Percentiles rank a stretch among this genome's conserved stretches.
Evolutionary conservation across 805 yeast species (phyloP).

Genomic region (Myxozyma udenii): DNA sequence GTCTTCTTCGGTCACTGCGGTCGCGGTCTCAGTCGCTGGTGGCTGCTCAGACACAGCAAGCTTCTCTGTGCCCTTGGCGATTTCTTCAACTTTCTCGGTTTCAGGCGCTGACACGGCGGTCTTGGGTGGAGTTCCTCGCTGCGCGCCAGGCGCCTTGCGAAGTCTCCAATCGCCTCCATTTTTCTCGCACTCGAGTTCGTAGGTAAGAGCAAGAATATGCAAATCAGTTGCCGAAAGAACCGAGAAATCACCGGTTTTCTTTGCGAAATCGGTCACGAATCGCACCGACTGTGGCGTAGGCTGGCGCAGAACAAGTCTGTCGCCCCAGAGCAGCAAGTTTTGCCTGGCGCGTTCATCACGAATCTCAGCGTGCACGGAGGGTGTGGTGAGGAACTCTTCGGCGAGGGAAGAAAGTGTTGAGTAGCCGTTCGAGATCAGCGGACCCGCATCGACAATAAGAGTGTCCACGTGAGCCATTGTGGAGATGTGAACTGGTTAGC

Average conservation of each 20-base stretch:
- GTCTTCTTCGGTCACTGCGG: neutral
- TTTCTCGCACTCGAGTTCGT: constrained; percentile 74
- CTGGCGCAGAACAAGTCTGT: constrained; percentile 61
- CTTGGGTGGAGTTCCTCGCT: constrained; percentile 1
- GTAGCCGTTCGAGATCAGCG: constrained; percentile 81
- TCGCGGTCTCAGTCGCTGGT: neutral
- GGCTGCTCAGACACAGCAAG: neutral
- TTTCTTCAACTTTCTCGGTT: neutral
- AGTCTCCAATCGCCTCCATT: constrained; percentile 68
- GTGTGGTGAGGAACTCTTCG: constrained; percentile 74
- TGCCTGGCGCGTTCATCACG: constrained; percentile 80
- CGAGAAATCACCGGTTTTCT: constrained; percentile 83
- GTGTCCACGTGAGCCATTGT: constrained; percentile 12
- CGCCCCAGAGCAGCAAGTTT: constrained; percentile 79
- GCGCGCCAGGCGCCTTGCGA: constrained; percentile 66
- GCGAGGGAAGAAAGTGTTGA: constrained; percentile 71
- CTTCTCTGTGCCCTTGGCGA: neutral
- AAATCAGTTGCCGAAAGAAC: constrained; percentile 89
- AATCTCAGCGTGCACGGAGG: constrained; percentile 84
- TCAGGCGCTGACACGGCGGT: neutral
- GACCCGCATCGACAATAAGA: constrained; percentile 90
- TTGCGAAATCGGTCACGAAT: constrained; percentile 65
- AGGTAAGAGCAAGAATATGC: constrained; percentile 85
- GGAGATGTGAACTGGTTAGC: too few relatives aligned
- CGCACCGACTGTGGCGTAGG: constrained; percentile 65